A percentile compares a stretch with the other conserved stretches of the same genome.
These are phyloP conservation scores for Aspergillus neotritici DNA, from an alignment of 2,329 filamentous ascomycete genomes.

Conservation along the genomic window DNA sequence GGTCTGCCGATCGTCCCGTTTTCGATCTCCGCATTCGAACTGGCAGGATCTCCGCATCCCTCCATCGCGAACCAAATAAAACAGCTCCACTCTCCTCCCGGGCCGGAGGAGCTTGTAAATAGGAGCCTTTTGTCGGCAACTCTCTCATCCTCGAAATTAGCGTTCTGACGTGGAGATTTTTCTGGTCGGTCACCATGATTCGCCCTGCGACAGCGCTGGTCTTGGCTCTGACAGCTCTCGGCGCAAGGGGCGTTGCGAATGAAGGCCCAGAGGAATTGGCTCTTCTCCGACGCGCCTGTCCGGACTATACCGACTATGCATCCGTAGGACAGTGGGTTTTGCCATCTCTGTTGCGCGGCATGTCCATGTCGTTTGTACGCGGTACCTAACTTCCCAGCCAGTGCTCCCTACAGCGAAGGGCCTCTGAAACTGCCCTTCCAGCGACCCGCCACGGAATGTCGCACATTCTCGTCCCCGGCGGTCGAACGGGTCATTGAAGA, in stretches of 20 bases:
- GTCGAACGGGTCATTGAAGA: slow-evolving; percentile 86
- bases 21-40: too few relatives aligned
- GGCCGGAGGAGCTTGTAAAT: too few relatives aligned
- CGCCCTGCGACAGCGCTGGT: slow-evolving; percentile 9
- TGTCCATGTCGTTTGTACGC: neutral
- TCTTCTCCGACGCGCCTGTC: slow-evolving; percentile 49
- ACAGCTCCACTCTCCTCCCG: too few relatives aligned
- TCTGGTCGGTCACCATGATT: slow-evolving; percentile 1
- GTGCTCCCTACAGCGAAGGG: slow-evolving; percentile 72
- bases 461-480: slow-evolving; percentile 78
- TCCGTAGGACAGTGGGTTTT: slow-evolving; percentile 53
- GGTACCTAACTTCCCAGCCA: slow-evolving; percentile 30
- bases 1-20: too few relatives aligned
- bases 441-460: slow-evolving; percentile 71
- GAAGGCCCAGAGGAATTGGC: slow-evolving; percentile 21
- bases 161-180: too few relatives aligned
- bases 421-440: slow-evolving; percentile 79
- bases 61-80: too few relatives aligned
- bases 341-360: neutral
- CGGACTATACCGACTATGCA: slow-evolving; percentile 60
- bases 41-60: too few relatives aligned
- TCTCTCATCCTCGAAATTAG: too few relatives aligned
- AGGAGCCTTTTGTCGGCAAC: too few relatives aligned
- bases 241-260: slow-evolving; percentile 8
- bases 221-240: slow-evolving; percentile 11